Percentiles rank a stretch among this genome's conserved stretches.
phyloP scores from a whole-genome alignment of 2,329 filamentous ascomycete genomes.

The Drechmeria coniospora region DNA sequence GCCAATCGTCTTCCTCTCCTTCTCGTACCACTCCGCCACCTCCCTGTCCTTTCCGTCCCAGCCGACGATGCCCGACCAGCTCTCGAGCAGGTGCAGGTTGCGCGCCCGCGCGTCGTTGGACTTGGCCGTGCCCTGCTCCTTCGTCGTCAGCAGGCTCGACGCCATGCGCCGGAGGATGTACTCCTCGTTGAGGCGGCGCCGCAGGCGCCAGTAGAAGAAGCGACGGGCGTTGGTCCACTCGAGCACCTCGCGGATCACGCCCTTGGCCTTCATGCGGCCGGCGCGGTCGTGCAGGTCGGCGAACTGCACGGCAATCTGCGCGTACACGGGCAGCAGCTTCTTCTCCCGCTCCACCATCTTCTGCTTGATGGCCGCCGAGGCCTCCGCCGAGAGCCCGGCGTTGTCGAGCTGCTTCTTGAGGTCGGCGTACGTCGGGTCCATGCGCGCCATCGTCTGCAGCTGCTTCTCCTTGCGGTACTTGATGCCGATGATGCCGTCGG shows the following conservation, averaged over 20 bases:
- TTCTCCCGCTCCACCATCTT: slow-evolving; percentile 79
- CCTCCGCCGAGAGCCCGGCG: slow-evolving; percentile 49
- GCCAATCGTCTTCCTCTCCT: slow-evolving; percentile 70
- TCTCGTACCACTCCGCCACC: slow-evolving; percentile 91
- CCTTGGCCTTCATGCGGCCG: slow-evolving; percentile 97
- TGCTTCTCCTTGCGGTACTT: slow-evolving; percentile 98
- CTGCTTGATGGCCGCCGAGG: slow-evolving; percentile 64
- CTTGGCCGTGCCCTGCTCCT: slow-evolving; percentile 21
- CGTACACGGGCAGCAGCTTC: slow-evolving; percentile 79
- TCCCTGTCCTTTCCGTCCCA: slow-evolving; percentile 68
- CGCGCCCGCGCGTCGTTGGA: slow-evolving; percentile 41
- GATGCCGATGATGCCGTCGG: slow-evolving; percentile 96
- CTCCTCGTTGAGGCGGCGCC: slow-evolving; percentile 92
- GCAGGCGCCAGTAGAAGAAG: slow-evolving; percentile 99
- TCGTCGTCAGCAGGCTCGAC: slow-evolving; percentile 19
- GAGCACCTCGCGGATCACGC: slow-evolving; percentile 69
- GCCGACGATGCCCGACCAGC: slow-evolving; percentile 66
- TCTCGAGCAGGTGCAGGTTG: slow-evolving; percentile 61
- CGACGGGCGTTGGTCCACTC: slow-evolving; percentile 80
- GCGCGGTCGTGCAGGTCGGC: slow-evolving; percentile 94
- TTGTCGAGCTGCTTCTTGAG: slow-evolving; percentile 66
- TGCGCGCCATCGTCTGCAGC: slow-evolving; percentile 89
- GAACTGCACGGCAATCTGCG: slow-evolving; percentile 91
- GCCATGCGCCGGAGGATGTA: slow-evolving; percentile 86
- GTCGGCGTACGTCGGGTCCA: slow-evolving; percentile 68